Conservation (phyloP, 192 early-diverging fungal species). For the Backusella westeae region DNA sequence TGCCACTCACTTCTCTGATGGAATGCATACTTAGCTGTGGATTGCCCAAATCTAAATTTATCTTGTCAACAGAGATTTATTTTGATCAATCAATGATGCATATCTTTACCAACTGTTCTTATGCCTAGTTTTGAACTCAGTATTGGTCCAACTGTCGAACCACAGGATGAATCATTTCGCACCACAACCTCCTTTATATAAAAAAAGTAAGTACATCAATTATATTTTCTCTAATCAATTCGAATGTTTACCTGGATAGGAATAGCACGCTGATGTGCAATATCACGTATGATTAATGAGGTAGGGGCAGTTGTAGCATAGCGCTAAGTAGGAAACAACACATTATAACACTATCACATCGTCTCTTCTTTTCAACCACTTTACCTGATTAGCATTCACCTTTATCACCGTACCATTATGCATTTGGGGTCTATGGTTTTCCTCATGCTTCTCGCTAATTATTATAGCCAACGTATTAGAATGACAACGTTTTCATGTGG, state of each 20-base stretch:
- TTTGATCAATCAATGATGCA: neutral
- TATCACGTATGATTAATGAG: slow-evolving; percentile 67
- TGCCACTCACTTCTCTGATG: slow-evolving; percentile 88
- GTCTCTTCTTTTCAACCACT: neutral
- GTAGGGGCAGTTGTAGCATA: slow-evolving; percentile 78
- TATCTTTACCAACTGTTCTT: slow-evolving; percentile 75
- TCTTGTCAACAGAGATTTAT: too few species aligned
- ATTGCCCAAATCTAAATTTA: slow-evolving; percentile 81
- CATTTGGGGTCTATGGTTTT: slow-evolving; percentile 86
- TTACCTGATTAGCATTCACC: slow-evolving; percentile 92
- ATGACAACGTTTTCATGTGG: neutral
- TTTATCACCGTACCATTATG: slow-evolving; percentile 96
- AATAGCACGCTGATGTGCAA: slow-evolving; percentile 72
- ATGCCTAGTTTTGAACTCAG: slow-evolving; percentile 91
- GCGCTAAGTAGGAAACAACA: slow-evolving; percentile 36
- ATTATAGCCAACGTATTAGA: too few species aligned
- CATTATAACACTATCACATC: neutral
- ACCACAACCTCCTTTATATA: slow-evolving; percentile 67
- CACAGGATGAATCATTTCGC: slow-evolving; percentile 91
- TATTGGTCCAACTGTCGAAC: slow-evolving; percentile 97
- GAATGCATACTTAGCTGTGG: slow-evolving; percentile 98
- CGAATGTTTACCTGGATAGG: slow-evolving; percentile 61
- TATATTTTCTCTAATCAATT: too few species aligned
- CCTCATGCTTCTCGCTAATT: slow-evolving; percentile 78
- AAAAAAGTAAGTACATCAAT: neutral